A percentile compares a stretch with the other conserved stretches of the same genome.
Evolutionary conservation across 148 eudicot species (phyloP).

Genomic region (Arctostaphylos glauca): DNA sequence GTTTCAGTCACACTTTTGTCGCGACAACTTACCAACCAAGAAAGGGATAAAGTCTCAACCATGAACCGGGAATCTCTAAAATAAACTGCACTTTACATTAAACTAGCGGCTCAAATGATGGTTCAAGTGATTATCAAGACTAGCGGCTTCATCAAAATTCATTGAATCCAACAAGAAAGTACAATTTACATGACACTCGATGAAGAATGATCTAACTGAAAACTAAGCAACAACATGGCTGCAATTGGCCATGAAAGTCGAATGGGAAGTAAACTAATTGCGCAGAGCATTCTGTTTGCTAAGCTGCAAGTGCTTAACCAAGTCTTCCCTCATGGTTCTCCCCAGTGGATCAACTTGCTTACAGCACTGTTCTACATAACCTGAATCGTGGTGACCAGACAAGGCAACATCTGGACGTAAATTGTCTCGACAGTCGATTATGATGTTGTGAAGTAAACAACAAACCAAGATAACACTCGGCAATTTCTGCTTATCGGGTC

Average conservation of each 20-base stretch:
- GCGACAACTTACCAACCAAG: not conserved
- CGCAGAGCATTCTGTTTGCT: slow-evolving; percentile 25
- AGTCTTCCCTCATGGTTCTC: slow-evolving; percentile 48
- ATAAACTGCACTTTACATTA: not conserved
- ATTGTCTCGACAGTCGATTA: slow-evolving; percentile 69
- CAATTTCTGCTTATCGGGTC: slow-evolving; percentile 89
- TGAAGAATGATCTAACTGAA: not conserved
- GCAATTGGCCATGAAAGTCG: not conserved
- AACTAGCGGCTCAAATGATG: not conserved
- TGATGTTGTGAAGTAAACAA: slow-evolving; percentile 91
- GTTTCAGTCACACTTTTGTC: not conserved
- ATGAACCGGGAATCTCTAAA: not conserved
- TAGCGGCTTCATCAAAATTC: not conserved
- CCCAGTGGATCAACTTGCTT: slow-evolving; percentile 57
- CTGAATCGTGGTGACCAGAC: slow-evolving; percentile 67
- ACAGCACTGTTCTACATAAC: slow-evolving; percentile 50
- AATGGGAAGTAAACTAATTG: not conserved
- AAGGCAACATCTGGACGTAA: slow-evolving; percentile 52
- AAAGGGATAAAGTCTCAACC: not conserved
- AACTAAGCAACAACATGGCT: not conserved
- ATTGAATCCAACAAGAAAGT: not conserved
- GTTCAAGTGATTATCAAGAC: slow-evolving; percentile 6
- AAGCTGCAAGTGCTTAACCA: slow-evolving; percentile 56
- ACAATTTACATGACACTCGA: not conserved
- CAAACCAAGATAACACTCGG: slow-evolving; percentile 91